phyloP scores from a whole-genome alignment of 164 flowering plant genomes.

The Akebia trifoliata region DNA sequence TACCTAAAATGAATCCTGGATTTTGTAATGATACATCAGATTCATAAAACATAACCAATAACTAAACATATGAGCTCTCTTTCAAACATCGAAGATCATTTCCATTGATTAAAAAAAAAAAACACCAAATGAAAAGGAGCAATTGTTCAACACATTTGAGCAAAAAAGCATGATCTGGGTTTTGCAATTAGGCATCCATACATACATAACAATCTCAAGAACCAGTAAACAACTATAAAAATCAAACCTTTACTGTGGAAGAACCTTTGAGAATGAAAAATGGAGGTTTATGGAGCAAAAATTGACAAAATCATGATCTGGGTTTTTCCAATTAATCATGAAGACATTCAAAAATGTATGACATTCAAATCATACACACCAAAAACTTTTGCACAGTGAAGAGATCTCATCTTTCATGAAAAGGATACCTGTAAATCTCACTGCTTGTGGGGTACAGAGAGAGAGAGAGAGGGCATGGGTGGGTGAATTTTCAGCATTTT shows the following conservation, averaged over 20 bases:
- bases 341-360: not conserved
- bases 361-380: not conserved
- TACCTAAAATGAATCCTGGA: too few relatives aligned
- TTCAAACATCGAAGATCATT: not conserved
- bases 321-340: not conserved
- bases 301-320: constrained; percentile 4
- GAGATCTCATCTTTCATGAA: not conserved
- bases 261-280: not conserved
- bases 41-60: not conserved
- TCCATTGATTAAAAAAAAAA: not conserved
- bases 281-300: too few relatives aligned
- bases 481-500: not conserved
- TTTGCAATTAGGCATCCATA: not conserved
- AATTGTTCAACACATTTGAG: too few relatives aligned
- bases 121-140: not conserved
- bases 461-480: not conserved
- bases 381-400: not conserved
- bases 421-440: constrained; percentile 8
- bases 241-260: not conserved
- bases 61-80: not conserved
- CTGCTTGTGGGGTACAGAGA: not conserved
- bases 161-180: constrained; percentile 12
- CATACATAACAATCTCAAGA: not conserved
- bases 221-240: not conserved
- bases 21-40: not conserved